Base-by-base conservation (phyloP, 2,329 filamentous ascomycete genomes). In the Diaporthe citri region DNA sequence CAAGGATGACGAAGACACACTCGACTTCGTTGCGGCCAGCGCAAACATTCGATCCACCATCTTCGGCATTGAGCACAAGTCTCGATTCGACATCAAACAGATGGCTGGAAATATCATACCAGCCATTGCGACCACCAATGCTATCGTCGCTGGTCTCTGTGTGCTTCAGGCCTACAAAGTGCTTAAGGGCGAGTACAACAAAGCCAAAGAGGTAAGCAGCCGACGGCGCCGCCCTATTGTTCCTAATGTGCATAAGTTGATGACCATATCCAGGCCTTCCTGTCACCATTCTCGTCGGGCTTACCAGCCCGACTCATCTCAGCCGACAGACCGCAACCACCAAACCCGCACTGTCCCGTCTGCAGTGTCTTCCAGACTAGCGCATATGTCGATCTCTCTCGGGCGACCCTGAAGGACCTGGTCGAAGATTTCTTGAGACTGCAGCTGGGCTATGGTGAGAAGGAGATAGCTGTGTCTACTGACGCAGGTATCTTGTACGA, bases 41-140 rank as follows among this genome's bases (percentile, higher is more conserved):
- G 95, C 96, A 41, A 99, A 99, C 80, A 90, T 99, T 34, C 91
- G 97, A 59, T 97, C 96, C 1, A 88, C 91, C 34, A 89, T 97
- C n/a, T 99, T 99, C 81, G 93, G 92, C 73, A 98, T 99, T 74
- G 94, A 96, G 72, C 86, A 88, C 6, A 96, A 95, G 82, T 97
- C 95, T 31, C 95, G 97, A 75, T 99, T 98, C 81, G 96, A 98
- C 81, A 96, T 97, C 80, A 99, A 99, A 86, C 94, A 99, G 85
- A 99, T 98, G 96, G 97, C 97, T 5, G 97, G 97, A 72, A 99
- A 99, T 82, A 99, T 99, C 80, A 99, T 99, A 76, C 97, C 97
- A 1, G 97, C 97, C 2, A 99, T 99, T 81, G 97, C 97, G 7
- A 99, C 97, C 0, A 98, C 97, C 0, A 99, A 99, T 83, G 97